Conservation (phyloP, 73 alveolate species). For the Paramecium caudatum region DNA sequence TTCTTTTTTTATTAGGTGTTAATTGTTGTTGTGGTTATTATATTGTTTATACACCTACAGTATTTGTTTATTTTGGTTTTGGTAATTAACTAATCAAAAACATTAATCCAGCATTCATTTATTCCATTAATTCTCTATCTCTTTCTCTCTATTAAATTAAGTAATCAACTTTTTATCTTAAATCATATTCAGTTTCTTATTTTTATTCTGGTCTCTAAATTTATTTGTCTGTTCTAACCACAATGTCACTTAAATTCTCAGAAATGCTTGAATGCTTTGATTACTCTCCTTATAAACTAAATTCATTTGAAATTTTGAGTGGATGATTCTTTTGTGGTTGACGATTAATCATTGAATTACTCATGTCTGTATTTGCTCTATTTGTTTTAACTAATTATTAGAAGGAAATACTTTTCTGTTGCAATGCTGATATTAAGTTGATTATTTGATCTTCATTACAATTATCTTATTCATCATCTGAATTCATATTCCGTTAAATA, state of each 20-base stretch:
- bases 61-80: slow-evolving; percentile 4
- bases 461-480: slow-evolving; percentile 45
- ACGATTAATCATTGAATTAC: no score
- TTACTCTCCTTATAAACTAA: slow-evolving; percentile 31
- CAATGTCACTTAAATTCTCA: slow-evolving; percentile 6
- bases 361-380: not conserved
- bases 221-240: slow-evolving; percentile 22
- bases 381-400: not conserved
- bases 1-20: not conserved
- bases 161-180: slow-evolving; percentile 33
- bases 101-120: not conserved
- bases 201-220: not conserved
- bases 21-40: not conserved
- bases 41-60: slow-evolving; percentile 8
- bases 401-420: not conserved
- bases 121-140: slow-evolving; percentile 32
- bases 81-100: not conserved
- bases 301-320: not conserved
- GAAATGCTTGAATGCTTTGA: slow-evolving; percentile 27
- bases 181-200: not conserved
- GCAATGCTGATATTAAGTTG: slow-evolving; percentile 6
- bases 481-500: no score
- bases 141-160: not conserved
- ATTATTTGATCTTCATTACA: slow-evolving; percentile 18
- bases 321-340: no score